Evolutionary conservation across 192 early-diverging fungal genomes (phyloP).

Genomic region (Coemansia sp.): DNA sequence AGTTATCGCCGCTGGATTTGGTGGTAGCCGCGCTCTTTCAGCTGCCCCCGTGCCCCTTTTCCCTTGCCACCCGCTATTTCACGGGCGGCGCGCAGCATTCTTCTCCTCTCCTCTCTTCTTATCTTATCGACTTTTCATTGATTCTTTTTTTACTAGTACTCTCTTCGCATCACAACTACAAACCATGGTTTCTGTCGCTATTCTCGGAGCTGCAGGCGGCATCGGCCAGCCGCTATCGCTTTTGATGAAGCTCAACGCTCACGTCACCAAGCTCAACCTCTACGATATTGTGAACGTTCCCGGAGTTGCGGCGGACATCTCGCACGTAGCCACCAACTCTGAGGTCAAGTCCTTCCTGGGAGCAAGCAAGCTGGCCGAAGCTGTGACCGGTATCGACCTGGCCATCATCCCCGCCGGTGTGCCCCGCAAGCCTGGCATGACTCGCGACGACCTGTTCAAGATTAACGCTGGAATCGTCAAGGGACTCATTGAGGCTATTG

Average conservation of each 20-base stretch:
- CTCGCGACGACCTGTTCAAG: conserved; percentile 99
- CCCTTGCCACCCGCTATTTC: background rate
- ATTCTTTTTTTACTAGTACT: background rate
- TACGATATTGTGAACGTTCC: conserved; percentile 97
- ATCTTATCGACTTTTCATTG: background rate
- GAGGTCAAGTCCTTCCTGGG: conserved; percentile 74
- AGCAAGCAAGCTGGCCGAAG: conserved; percentile 68
- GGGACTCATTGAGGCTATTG: conserved; percentile 75
- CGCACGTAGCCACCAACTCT: conserved; percentile 86
- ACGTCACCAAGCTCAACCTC: conserved; percentile 84
- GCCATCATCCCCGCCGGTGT: conserved; percentile 98
- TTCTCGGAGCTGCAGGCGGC: conserved; percentile 86
- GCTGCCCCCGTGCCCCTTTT: conserved; percentile 5
- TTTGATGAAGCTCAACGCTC: conserved; percentile 87
- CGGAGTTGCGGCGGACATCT: conserved; percentile 95
- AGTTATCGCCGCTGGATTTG: background rate
- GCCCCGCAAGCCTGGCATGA: conserved; percentile 99
- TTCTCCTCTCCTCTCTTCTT: conserved; percentile 1
- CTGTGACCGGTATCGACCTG: conserved; percentile 69
- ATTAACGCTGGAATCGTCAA: conserved; percentile 91
- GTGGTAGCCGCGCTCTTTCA: background rate
- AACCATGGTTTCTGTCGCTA: conserved; percentile 63
- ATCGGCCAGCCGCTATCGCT: conserved; percentile 98
- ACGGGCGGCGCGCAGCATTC: background rate
- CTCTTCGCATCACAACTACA: background rate